A percentile compares a stretch with the other conserved stretches of the same genome.
phyloP scores from a whole-genome alignment of 805 yeast species.

The Kodamaea sagamina region DNA sequence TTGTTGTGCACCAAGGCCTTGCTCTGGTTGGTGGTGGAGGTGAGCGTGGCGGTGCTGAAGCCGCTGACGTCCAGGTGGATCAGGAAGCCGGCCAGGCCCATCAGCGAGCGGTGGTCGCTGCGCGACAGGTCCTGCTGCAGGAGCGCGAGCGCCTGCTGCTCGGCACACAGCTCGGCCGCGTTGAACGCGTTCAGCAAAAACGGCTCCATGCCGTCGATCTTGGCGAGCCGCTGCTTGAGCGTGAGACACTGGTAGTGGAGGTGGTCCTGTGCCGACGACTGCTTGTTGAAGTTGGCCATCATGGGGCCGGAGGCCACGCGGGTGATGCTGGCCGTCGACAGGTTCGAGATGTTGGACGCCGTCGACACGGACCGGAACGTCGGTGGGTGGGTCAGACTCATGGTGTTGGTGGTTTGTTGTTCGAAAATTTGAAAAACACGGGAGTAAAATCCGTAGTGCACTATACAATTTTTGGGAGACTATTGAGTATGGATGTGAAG shows the following conservation, averaged over 20 bases:
- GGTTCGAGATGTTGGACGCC: slow-evolving; percentile 30
- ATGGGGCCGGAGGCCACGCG: slow-evolving; percentile 50
- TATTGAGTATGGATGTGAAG: background rate
- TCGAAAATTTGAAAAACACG: slow-evolving; percentile 8
- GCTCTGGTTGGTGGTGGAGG: background rate
- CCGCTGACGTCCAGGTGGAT: slow-evolving; percentile 37
- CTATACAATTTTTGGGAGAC: background rate
- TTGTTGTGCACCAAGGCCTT: slow-evolving; percentile 31
- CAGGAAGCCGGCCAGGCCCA: slow-evolving; percentile 37
- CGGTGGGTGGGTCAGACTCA: slow-evolving; percentile 23
- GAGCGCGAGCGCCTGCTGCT: slow-evolving; percentile 64
- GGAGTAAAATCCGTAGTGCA: slow-evolving; percentile 9
- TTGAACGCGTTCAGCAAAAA: slow-evolving; percentile 63
- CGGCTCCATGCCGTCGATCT: slow-evolving; percentile 67
- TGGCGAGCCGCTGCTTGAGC: slow-evolving; percentile 55
- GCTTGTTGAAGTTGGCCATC: slow-evolving; percentile 58
- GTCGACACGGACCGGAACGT: slow-evolving; percentile 43
- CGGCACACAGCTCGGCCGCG: slow-evolving; percentile 68
- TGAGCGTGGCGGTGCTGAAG: slow-evolving; percentile 15
- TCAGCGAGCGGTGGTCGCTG: slow-evolving; percentile 35
- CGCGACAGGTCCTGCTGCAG: slow-evolving; percentile 27
- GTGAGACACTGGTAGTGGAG: slow-evolving; percentile 65
- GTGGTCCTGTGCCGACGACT: slow-evolving; percentile 64
- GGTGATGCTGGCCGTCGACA: slow-evolving; percentile 36
- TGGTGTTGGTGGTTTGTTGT: slow-evolving; percentile 9